phyloP scores from a whole-genome alignment of 441 rosid genomes.

The Pelargonium citronellum region DNA sequence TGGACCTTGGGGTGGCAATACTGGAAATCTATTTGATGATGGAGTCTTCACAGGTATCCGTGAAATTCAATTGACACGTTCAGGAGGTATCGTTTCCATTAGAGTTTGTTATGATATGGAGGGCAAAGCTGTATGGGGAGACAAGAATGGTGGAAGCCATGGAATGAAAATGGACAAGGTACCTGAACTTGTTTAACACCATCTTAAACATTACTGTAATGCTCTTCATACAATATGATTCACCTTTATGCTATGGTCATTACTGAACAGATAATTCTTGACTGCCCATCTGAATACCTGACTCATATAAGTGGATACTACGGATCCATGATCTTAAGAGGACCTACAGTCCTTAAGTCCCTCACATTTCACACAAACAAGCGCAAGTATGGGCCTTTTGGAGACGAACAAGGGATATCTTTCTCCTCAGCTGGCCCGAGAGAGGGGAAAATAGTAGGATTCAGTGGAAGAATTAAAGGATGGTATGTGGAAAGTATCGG shows the following conservation, averaged over 20 bases:
- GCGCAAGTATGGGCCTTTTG: background rate
- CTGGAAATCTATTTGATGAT: background rate
- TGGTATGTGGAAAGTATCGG: background rate
- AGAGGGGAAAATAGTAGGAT: background rate
- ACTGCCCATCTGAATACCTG: background rate
- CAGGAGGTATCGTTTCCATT: background rate
- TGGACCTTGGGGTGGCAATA: slow-evolving; percentile 3
- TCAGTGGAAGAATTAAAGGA: background rate
- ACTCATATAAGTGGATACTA: background rate
- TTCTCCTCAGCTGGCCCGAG: background rate
- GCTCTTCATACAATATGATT: too few relatives aligned
- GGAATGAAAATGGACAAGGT: slow-evolving; percentile 6
- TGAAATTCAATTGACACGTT: background rate
- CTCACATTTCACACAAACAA: slow-evolving; percentile 3
- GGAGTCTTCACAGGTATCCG: slow-evolving; percentile 1
- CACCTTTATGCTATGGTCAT: too few relatives aligned
- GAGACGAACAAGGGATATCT: background rate
- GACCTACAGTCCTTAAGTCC: background rate
- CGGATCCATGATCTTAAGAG: background rate
- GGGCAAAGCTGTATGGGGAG: slow-evolving; percentile 2
- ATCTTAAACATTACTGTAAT: background rate
- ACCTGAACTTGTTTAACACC: background rate
- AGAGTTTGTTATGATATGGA: slow-evolving; percentile 3
- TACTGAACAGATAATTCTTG: background rate
- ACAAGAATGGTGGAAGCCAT: background rate